Evolutionary conservation across 2,329 filamentous ascomycete genomes (phyloP).

Genomic region (Thelonectria blattea): DNA sequence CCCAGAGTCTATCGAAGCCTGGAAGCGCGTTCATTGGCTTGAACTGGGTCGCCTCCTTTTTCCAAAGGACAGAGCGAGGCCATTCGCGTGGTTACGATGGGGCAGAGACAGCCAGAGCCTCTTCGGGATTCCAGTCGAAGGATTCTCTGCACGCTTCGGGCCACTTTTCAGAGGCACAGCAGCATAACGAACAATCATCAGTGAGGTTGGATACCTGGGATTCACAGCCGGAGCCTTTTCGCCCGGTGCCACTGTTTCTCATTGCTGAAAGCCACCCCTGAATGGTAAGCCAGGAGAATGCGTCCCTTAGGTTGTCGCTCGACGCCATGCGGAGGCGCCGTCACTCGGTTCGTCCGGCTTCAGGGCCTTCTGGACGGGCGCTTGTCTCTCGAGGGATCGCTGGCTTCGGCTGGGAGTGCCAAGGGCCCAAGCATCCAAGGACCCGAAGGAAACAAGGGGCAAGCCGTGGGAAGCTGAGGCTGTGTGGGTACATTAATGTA

Average conservation of each 20-base stretch:
- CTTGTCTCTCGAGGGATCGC: neutral
- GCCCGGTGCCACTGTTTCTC: neutral
- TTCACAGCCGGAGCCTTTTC: neutral
- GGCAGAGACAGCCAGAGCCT: too few species aligned
- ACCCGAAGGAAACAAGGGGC: neutral
- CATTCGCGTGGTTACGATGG: too few species aligned
- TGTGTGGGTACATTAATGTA: constrained; percentile 16
- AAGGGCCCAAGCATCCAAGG: too few species aligned
- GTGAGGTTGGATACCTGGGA: neutral
- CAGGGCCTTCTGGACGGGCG: constrained; percentile 9
- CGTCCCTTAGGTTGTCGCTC: constrained; percentile 29
- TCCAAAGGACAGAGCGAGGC: too few species aligned
- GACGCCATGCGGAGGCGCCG: constrained; percentile 20
- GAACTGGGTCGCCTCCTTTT: neutral
- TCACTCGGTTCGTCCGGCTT: constrained; percentile 29
- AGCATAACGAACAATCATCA: neutral
- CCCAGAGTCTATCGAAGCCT: constrained; percentile 27
- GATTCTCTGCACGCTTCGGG: too few species aligned
- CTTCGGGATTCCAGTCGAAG: too few species aligned
- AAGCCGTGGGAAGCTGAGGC: constrained; percentile 3
- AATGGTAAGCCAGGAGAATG: constrained; percentile 3
- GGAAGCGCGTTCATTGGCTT: constrained; percentile 16
- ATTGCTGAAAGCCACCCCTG: constrained; percentile 2
- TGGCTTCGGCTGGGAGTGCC: too few species aligned
- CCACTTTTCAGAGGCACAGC: too few species aligned